Evolutionary conservation across 345 rosid species (phyloP), one percentile per base, ranked within the genome.

Genomic region (Eucalyptus sp.): DNA sequence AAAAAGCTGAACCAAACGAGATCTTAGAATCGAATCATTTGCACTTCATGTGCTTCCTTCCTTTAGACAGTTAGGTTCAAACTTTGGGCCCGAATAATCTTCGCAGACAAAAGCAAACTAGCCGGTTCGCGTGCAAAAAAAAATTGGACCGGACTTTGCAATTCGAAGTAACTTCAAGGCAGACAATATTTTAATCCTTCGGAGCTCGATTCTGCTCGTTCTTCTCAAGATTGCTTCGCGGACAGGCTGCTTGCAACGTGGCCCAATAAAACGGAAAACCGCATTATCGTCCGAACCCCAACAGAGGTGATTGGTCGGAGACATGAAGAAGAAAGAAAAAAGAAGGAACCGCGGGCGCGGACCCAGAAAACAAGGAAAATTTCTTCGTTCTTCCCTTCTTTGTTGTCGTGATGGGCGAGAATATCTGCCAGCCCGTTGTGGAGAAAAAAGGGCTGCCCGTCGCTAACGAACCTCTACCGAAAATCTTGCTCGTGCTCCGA

Each of bases 1-100:
- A 18, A 52, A 52, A 7, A 52, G 10, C 0, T 0, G 24, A 52
- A 52, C 8, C 10, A 52, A 52, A 52, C 0, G 24, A 52, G 24
- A 7, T 2, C 2, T 7, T 52, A 12, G 8, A 18, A 71, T 10
- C 3, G 5, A 71, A 71, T 71, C 43, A 9, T 16, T 5, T 8
- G 43, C 10, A 37, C 46, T 18, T 10, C 25, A 20, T 7, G 0
- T 5, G 13, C 14, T 37, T 18, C 22, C 14, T 33, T 18, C 22
- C 46, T 37, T 37, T 18, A 24, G 25, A 71, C 3, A 20, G 6
- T 10, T 17, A 10, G 8, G 4, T 37, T 18, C 13, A 13, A 37
- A 17, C 27, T 18, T 37, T 71, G 4, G 37, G 37, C 76, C 14
- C 18, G 71, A 64, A 29, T 64, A 64, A 64, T n/a, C 18, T 13